Conservation (phyloP, 805 yeast species). For the Cyberlindnera lachancei region DNA sequence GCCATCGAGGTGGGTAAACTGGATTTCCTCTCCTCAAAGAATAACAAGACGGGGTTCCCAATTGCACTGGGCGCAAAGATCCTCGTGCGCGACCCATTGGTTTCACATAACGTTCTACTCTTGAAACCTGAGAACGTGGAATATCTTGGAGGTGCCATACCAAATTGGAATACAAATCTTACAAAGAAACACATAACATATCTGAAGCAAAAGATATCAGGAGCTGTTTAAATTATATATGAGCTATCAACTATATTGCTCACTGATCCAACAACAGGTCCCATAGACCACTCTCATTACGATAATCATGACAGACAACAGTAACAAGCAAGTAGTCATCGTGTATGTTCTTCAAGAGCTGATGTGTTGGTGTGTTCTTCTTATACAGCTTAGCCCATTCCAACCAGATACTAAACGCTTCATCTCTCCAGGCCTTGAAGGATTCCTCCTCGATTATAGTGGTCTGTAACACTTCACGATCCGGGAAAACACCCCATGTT, state of each 20-base stretch:
- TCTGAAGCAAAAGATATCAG: conserved; percentile 22
- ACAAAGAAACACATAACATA: conserved; percentile 24
- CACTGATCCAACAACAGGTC: conserved; percentile 40
- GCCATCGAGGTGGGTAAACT: conserved; percentile 53
- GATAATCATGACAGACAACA: conserved; percentile 78
- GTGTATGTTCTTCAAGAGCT: conserved; percentile 54
- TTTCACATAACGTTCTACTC: conserved; percentile 40
- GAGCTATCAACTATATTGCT: conserved; percentile 3
- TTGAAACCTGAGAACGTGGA: conserved; percentile 22
- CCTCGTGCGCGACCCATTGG: conserved; percentile 40
- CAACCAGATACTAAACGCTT: conserved; percentile 82
- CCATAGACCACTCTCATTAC: conserved; percentile 73
- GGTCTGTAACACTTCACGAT: conserved; percentile 89
- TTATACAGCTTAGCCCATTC: conserved; percentile 87
- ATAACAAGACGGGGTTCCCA: conserved; percentile 24
- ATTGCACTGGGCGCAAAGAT: conserved; percentile 52
- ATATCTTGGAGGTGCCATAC: conserved; percentile 33
- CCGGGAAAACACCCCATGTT: conserved; percentile 98
- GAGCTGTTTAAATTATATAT: too few relatives aligned
- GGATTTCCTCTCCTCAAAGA: conserved; percentile 32
- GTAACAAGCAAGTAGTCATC: conserved; percentile 72
- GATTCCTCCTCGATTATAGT: conserved; percentile 90
- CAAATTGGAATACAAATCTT: conserved; percentile 30
- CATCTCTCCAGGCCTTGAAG: conserved; percentile 95
- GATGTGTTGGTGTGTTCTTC: conserved; percentile 41